Evolutionary conservation across 2,329 filamentous ascomycete species (phyloP), one percentile per base, ranked within the genome.

Genomic region (Phaeoacremonium minimum): DNA sequence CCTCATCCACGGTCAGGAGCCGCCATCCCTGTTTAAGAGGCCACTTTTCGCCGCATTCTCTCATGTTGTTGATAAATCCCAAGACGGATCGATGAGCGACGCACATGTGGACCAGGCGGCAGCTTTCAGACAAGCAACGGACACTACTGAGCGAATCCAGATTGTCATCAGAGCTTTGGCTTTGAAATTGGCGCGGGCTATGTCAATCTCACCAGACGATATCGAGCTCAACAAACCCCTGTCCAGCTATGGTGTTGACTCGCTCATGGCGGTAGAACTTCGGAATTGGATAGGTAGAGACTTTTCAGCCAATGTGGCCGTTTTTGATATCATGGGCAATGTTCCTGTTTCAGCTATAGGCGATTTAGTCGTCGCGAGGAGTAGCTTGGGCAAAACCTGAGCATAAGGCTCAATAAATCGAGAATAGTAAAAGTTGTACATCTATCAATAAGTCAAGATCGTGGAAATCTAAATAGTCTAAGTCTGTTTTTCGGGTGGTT

Each of bases 181-280:
- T 0, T 36, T 35, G 2, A 61, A 58, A 30, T 45, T 66, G 4
- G 48, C 56, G 2, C 47, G 52, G 5, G 53, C 58, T 11, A 52
- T 67, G 39, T 43, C 48, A 15, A 53, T 63, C 2, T 35, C 51
- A 4, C 37, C 44, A 7, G 41, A 41, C 4, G 58, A 63, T 6
- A 46, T 63, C 11, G 53, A 58, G 17, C 30, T 43, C 2, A 31
- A 33, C 2, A 52, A 50, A 40, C 46, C 55, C 3, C 48, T 60
- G 2, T 52, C 54, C 1, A 52, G 55, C 4, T 59, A 55, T 28
- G 63, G 64, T 1, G 53, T 65, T 7, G 63, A 67, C 46, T 64
- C 61, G 1, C 53, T 71, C 0, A 57, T 71, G 18, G 66, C 64
- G 1, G 59, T 70, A 0, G 66, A 71, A 45, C 30, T 71, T 19